Conservation (phyloP, 805 yeast species). For the Barnettozyma californica region DNA sequence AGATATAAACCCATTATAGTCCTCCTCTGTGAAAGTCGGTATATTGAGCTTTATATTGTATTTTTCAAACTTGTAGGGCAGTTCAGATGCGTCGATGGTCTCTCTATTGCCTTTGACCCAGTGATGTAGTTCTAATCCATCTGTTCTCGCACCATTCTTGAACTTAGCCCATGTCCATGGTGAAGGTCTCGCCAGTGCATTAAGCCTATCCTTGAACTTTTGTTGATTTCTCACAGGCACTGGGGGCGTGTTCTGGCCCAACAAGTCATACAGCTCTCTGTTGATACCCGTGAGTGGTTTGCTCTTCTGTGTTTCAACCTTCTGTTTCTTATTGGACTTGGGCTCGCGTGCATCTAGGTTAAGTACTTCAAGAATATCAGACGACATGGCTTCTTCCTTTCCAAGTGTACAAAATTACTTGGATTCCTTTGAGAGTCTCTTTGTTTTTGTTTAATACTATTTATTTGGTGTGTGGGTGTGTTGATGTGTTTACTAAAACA, state of each 20-base stretch:
- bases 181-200: slow-evolving; percentile 56
- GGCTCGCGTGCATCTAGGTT: slow-evolving; percentile 44
- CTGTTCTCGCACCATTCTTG: slow-evolving; percentile 45
- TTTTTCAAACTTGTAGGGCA: slow-evolving; percentile 66
- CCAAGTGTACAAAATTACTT: not conserved
- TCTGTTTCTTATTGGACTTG: slow-evolving; percentile 30
- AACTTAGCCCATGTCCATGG: slow-evolving; percentile 79
- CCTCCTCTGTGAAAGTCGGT: slow-evolving; percentile 62
- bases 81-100: slow-evolving; percentile 22
- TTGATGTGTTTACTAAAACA: not conserved
- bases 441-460: not conserved
- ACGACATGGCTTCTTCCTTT: slow-evolving; percentile 26
- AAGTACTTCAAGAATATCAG: slow-evolving; percentile 73
- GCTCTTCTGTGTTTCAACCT: slow-evolving; percentile 13
- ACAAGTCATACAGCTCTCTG: slow-evolving; percentile 78
- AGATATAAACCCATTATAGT: slow-evolving; percentile 48
- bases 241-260: slow-evolving; percentile 93
- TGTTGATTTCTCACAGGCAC: slow-evolving; percentile 46
- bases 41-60: slow-evolving; percentile 64
- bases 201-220: slow-evolving; percentile 60
- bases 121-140: slow-evolving; percentile 56
- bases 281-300: slow-evolving; percentile 63
- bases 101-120: slow-evolving; percentile 78
- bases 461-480: slow-evolving; percentile 4
- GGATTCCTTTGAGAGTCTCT: not conserved